These are phyloP conservation scores for Fraxinus angustifolia DNA, from an alignment of 305 asterid genomes.

Conservation along the genomic window DNA sequence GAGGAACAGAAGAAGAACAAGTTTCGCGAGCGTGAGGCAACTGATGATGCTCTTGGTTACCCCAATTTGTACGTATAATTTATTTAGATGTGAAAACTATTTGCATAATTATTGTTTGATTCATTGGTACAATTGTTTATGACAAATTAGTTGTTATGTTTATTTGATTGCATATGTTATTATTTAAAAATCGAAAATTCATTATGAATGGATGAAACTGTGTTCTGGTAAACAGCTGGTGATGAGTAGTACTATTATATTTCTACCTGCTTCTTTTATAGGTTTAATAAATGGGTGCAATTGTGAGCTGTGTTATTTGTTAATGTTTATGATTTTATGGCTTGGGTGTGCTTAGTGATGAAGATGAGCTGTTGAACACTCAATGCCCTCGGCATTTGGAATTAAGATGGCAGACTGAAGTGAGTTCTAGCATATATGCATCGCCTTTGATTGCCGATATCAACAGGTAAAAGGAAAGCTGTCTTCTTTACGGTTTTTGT, in stretches of 20 bases:
- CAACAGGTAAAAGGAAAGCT: conserved; percentile 53
- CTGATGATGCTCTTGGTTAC: conserved; percentile 80
- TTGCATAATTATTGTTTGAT: conserved; percentile 4
- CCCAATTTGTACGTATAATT: conserved; percentile 66
- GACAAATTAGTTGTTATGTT: conserved; percentile 7
- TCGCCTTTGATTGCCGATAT: conserved; percentile 91
- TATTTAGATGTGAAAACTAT: not conserved
- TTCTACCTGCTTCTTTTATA: not conserved
- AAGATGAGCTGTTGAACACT: conserved; percentile 81
- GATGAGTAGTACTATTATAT: not conserved
- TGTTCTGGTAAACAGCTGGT: conserved; percentile 12
- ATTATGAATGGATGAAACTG: not conserved
- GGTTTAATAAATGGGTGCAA: not conserved
- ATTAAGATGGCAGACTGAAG: conserved; percentile 97
- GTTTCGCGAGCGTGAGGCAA: conserved; percentile 90
- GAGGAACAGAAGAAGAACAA: conserved; percentile 65
- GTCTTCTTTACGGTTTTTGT: not conserved
- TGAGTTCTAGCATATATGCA: conserved; percentile 93
- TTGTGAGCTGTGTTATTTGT: not conserved
- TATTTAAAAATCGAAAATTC: not conserved
- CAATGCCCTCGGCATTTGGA: conserved; percentile 96
- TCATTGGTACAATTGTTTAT: not conserved
- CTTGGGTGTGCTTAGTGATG: conserved; percentile 50
- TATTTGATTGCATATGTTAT: conserved; percentile 12
- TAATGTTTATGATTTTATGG: not conserved